Conservation (phyloP, 1,139 yeast genomes). For the Debaryomyces subglobosus region DNA sequence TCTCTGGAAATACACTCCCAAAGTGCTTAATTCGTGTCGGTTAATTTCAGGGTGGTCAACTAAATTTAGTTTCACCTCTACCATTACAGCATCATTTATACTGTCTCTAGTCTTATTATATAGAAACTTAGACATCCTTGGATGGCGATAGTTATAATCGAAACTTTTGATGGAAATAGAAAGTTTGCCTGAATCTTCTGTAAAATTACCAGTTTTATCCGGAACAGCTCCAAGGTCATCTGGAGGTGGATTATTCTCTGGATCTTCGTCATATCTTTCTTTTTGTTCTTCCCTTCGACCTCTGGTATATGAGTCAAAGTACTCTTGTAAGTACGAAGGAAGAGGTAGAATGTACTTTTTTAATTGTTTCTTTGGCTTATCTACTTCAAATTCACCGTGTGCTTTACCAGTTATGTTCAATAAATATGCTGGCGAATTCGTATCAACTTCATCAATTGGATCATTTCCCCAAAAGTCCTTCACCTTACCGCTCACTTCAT, state of each 20-base stretch:
- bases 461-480: slow-evolving; percentile 51
- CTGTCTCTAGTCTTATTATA: slow-evolving; percentile 16
- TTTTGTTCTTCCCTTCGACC: slow-evolving; percentile 26
- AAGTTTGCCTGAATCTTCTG: slow-evolving; percentile 30
- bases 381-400: slow-evolving; percentile 45
- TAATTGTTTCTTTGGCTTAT: slow-evolving; percentile 17
- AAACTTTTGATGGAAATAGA: slow-evolving; percentile 25
- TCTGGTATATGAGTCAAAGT: slow-evolving; percentile 32
- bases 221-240: slow-evolving; percentile 12
- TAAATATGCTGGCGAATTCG: slow-evolving; percentile 37
- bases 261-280: slow-evolving; percentile 28
- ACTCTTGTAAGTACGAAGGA: slow-evolving; percentile 48
- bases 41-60: slow-evolving; percentile 47
- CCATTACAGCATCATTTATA: slow-evolving; percentile 36
- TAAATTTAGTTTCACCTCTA: slow-evolving; percentile 28
- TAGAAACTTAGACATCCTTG: slow-evolving; percentile 21
- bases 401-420: slow-evolving; percentile 55
- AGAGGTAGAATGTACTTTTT: slow-evolving; percentile 27
- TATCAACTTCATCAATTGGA: slow-evolving; percentile 16
- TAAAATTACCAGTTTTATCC: slow-evolving; percentile 33
- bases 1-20: slow-evolving; percentile 72
- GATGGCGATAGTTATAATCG: slow-evolving; percentile 28
- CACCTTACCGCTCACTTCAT: slow-evolving; percentile 52
- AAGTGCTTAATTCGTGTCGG: slow-evolving; percentile 49
- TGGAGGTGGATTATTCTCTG: slow-evolving; percentile 19